These are phyloP conservation scores for Teunomyces barrocoloradensis DNA, from an alignment of 805 yeast species.

Conservation along the genomic window DNA sequence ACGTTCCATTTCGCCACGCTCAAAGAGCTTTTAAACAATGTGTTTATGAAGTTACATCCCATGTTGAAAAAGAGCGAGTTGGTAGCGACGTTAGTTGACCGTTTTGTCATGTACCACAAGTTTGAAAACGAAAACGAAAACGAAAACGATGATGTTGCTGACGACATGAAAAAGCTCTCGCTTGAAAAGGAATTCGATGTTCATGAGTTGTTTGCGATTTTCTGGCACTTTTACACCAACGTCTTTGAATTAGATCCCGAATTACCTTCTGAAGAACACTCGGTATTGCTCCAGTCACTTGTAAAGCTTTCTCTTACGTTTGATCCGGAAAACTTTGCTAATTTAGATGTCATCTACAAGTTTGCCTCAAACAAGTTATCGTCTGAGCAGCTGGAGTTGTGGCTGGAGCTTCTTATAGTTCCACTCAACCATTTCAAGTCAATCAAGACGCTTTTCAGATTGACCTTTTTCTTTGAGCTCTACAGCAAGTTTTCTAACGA, in stretches of 20 bases:
- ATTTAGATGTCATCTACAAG: conserved; percentile 60
- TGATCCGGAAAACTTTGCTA: conserved; percentile 58
- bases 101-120: conserved; percentile 54
- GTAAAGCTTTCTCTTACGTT: conserved; percentile 62
- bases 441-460: conserved; percentile 39
- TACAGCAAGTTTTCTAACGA: conserved; percentile 49
- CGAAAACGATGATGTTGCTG: conserved; percentile 33
- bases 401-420: conserved; percentile 45
- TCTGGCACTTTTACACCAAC: conserved; percentile 63
- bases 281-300: conserved; percentile 63
- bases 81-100: conserved; percentile 65
- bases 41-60: conserved; percentile 67
- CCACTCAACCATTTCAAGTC: conserved; percentile 48
- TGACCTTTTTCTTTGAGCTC: conserved; percentile 53
- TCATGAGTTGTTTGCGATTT: conserved; percentile 45
- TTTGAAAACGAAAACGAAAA: conserved; percentile 12
- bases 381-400: conserved; percentile 27
- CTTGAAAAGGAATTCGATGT: conserved; percentile 1
- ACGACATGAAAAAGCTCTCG: conserved; percentile 10
- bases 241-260: conserved; percentile 60
- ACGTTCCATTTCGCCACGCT: conserved; percentile 81
- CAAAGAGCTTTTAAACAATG: conserved; percentile 55
- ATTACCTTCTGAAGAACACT: conserved; percentile 63
- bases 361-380: conserved; percentile 47
- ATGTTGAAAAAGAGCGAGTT: conserved; percentile 66